Percentiles rank a stretch among this genome's conserved stretches.
Evolutionary conservation across 306 rosid species (phyloP).

Genomic region (Fragaria ananassa): DNA sequence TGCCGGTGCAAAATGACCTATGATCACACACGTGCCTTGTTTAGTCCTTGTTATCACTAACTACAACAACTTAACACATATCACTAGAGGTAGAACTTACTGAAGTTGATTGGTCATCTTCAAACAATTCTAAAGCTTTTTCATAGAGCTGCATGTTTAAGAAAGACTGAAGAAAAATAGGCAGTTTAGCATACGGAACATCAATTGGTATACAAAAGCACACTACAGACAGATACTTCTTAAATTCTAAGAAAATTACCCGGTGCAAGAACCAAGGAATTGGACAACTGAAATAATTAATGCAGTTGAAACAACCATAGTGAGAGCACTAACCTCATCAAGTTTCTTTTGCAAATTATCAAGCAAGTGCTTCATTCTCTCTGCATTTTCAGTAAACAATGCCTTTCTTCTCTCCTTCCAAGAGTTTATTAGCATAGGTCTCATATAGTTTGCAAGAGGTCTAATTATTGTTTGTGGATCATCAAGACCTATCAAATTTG

Average conservation of each 20-base stretch:
- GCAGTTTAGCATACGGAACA: slow-evolving; percentile 12
- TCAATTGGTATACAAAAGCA: background rate
- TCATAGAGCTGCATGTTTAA: slow-evolving; percentile 90
- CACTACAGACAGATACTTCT: background rate
- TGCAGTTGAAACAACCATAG: slow-evolving; percentile 11
- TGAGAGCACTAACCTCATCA: slow-evolving; percentile 69
- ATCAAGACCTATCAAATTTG: slow-evolving; percentile 56
- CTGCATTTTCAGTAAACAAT: slow-evolving; percentile 68
- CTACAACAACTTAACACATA: slow-evolving; percentile 17
- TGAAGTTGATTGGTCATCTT: slow-evolving; percentile 85
- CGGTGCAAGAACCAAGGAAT: slow-evolving; percentile 5
- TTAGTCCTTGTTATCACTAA: slow-evolving; percentile 27
- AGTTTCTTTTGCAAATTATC: slow-evolving; percentile 84
- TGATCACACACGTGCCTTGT: slow-evolving; percentile 31
- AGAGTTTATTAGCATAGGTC: slow-evolving; percentile 69
- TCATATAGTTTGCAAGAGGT: slow-evolving; percentile 66
- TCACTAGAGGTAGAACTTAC: slow-evolving; percentile 48
- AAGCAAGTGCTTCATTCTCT: slow-evolving; percentile 63
- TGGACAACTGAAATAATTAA: background rate
- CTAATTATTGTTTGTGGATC: slow-evolving; percentile 65
- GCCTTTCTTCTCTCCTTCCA: slow-evolving; percentile 90
- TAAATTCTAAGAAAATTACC: background rate
- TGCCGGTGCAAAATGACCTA: slow-evolving; percentile 97
- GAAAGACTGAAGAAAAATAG: slow-evolving; percentile 62
- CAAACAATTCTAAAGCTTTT: slow-evolving; percentile 90